A percentile compares a stretch with the other conserved stretches of the same genome.
phyloP scores from a whole-genome alignment of 352 stramenopile genomes.

The Salisapilia sapeloensis region DNA sequence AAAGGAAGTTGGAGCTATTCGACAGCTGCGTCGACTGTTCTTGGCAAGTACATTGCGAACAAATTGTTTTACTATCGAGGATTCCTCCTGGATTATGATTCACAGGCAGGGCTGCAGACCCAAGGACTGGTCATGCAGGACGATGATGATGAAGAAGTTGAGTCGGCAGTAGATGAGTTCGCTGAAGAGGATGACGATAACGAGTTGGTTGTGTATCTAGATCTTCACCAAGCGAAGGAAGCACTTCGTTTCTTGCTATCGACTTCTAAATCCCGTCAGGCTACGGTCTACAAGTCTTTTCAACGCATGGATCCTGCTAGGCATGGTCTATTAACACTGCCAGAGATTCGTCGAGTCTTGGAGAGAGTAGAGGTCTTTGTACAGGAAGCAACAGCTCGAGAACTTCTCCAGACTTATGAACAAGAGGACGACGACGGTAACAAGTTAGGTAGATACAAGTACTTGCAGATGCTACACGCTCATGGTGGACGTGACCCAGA shows the following conservation, averaged over 20 bases:
- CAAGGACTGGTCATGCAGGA: conserved; percentile 42
- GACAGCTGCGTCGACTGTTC: conserved; percentile 12
- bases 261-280: conserved; percentile 17
- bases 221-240: conserved; percentile 26
- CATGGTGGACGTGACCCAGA: conserved; percentile 44
- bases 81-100: conserved; percentile 47
- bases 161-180: not conserved
- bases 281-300: conserved; percentile 40
- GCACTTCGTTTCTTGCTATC: conserved; percentile 36
- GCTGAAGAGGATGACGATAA: conserved; percentile 8
- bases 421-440: conserved; percentile 35
- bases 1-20: conserved; percentile 15
- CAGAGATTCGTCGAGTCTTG: conserved; percentile 36
- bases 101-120: conserved; percentile 20
- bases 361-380: conserved; percentile 32
- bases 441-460: conserved; percentile 23
- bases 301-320: conserved; percentile 33
- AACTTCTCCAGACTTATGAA: conserved; percentile 24
- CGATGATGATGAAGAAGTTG: conserved; percentile 10
- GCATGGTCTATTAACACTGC: conserved; percentile 29
- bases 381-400: conserved; percentile 16
- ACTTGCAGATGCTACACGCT: conserved; percentile 41
- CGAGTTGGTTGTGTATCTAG: conserved; percentile 1
- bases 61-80: conserved; percentile 51
- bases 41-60: conserved; percentile 30